Base-by-base conservation (phyloP, 148 eudicot species). In the Camellia japonica region DNA sequence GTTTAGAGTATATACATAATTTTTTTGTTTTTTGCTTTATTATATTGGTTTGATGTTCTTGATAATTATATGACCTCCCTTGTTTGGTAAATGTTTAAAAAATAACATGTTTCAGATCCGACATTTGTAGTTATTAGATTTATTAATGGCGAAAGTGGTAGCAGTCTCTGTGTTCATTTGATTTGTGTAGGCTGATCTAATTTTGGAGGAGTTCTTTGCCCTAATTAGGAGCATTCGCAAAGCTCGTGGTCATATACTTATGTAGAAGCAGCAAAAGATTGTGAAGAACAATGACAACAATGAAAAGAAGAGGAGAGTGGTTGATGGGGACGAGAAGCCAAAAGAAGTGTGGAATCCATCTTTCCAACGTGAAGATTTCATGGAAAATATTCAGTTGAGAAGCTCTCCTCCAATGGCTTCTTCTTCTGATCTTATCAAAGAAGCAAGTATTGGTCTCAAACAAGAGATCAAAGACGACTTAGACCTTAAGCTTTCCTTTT, bases 191-290 rank as follows among this genome's bases (percentile, higher is more conserved):
- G 38, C 38, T 30, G 38, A 30, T 30, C 38, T 30, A 30, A 30
- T 30, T 30, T 30, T 72, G 42, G 75, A 51, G 18, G 5, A 72
- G 41, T 72, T 72, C 56, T 71, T 47, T 49, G 54, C 74, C 20
- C 55, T 71, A 10, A 52, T 72, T 9, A 72, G 75, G 55, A 52
- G 75, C 9, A 72, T 72, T 72, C 38, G 43, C 20, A 60, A 72
- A 20, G 59, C 42, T 13, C 58, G 75, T 30, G 38, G 38, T 30
- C 38, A 30, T 20, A n/a, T 72, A 46, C 7, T 7, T 7, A 2
- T 11, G 16, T 6, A 3, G 73, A 43, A 43, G 42, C 16, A 67
- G 1, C 38, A 0, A 30, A 67, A 3, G 5, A 42, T 30, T 3
- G 14, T 3, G 18, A 20, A 65, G 3, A 7, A 65, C 4, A 20